Base-by-base conservation (phyloP, 257 asterid species). In the Capsicum chinense region DNA sequence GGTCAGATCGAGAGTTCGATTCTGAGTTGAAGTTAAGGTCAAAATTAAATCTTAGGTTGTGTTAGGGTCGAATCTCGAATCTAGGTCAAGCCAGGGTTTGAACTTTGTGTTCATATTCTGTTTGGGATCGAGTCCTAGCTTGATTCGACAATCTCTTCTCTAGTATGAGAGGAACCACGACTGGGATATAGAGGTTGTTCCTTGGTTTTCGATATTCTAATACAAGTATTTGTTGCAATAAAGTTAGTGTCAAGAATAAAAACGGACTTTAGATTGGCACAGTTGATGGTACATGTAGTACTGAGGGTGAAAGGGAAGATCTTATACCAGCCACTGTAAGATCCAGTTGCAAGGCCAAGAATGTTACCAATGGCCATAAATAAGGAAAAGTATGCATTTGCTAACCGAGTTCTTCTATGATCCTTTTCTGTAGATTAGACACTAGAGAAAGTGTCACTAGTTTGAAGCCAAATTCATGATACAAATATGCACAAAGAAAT, bases 201-300 rank as follows among this genome's bases (percentile, higher is more conserved):
- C 7, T 90, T 68, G 79, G 92, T 92, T 63, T 91, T 95, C 44
- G 94, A 83, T 82, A 93, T 86, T 88, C 98, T 93, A 88, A 94
- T 83, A 37, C 21, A 88, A 44, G 97, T 89, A 5, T 97, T 91
- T 52, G 88, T 50, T 56, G 90, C 79, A 52, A 93, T 94, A 69
- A 94, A 91, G n/a, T 90, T 67, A 59, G 91, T 89, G 80, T 94
- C 98, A 56, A 93, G 88, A 57, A 94, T 62, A 88, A 94, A 94
- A 44, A 97, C 95, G n/a, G 97, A 80, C 93, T 94, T 94, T 67
- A 94, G 90, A 89, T 94, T 94, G 12, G 98, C 95, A 39, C 98
- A 94, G 92, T 87, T 91, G 85, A 89, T 48, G 60, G 85, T 81
- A 91, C 97, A 94, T n/a, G 92, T 95, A 12, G 94, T n/a, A 80